Evolutionary conservation across 2,329 filamentous ascomycete genomes (phyloP).

Genomic region (Cladosporium velox): DNA sequence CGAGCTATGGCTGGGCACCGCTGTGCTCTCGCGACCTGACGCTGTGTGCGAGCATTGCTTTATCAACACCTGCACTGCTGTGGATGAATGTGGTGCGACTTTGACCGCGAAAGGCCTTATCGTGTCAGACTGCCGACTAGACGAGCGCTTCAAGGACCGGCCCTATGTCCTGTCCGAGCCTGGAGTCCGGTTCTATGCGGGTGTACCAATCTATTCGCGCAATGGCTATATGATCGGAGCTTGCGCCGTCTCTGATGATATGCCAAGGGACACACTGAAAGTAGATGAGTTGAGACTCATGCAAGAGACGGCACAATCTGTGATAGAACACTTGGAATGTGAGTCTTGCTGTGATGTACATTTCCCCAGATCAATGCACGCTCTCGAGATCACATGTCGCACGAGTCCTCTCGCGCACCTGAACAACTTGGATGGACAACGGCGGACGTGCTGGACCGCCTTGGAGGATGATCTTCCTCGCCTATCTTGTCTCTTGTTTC

Average conservation of each 20-base stretch:
- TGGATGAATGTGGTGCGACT: conserved; percentile 26
- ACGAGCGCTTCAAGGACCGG: conserved; percentile 37
- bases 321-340: conserved; percentile 36
- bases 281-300: conserved; percentile 31
- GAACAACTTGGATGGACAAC: background rate
- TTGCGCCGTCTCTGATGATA: conserved; percentile 36
- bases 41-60: conserved; percentile 22
- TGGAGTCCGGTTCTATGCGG: conserved; percentile 37
- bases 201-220: conserved; percentile 37
- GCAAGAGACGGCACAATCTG: conserved; percentile 36
- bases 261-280: conserved; percentile 28
- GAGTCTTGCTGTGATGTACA: background rate
- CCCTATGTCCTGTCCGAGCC: conserved; percentile 36
- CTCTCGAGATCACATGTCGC: background rate
- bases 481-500: background rate
- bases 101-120: conserved; percentile 27
- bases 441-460: background rate
- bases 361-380: background rate
- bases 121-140: conserved; percentile 35
- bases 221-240: conserved; percentile 40
- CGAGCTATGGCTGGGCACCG: conserved; percentile 31
- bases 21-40: conserved; percentile 19
- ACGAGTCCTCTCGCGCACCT: background rate
- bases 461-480: background rate
- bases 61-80: conserved; percentile 14